Percentiles rank a stretch among this genome's conserved stretches.
phyloP scores from a whole-genome alignment of 192 early-diverging fungal genomes.

The Coemansia sp. region DNA sequence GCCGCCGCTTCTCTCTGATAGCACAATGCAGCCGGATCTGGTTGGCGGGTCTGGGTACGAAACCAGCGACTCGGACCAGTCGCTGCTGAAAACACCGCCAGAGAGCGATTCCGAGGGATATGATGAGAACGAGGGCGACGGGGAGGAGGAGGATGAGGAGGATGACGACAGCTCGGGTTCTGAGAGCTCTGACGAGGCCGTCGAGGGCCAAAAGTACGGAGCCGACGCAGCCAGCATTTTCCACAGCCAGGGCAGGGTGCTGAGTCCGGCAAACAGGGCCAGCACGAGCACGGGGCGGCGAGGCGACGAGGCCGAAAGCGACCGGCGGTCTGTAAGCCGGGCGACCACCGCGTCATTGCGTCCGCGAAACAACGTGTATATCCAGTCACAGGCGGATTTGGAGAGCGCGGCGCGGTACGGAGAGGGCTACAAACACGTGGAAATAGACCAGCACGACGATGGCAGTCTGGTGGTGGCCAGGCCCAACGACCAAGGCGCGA shows the following conservation, averaged over 20 bases:
- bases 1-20: constrained; percentile 9
- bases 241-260: background rate
- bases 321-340: constrained; percentile 18
- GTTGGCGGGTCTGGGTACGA: constrained; percentile 16
- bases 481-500: background rate
- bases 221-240: background rate
- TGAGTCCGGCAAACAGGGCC: background rate
- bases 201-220: background rate
- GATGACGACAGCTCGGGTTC: background rate
- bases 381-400: constrained; percentile 33
- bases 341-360: constrained; percentile 9
- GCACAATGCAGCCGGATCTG: background rate
- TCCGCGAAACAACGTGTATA: constrained; percentile 28
- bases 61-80: constrained; percentile 36
- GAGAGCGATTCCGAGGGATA: constrained; percentile 13
- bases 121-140: background rate
- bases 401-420: constrained; percentile 42
- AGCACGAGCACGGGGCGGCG: background rate
- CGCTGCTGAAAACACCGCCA: constrained; percentile 36
- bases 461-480: constrained; percentile 34
- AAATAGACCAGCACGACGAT: constrained; percentile 42
- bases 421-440: constrained; percentile 47
- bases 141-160: background rate
- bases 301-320: background rate
- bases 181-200: background rate